These are phyloP conservation scores for Phanerochaete sordida DNA, from an alignment of 768 basidiomycete species.

Conservation along the genomic window DNA sequence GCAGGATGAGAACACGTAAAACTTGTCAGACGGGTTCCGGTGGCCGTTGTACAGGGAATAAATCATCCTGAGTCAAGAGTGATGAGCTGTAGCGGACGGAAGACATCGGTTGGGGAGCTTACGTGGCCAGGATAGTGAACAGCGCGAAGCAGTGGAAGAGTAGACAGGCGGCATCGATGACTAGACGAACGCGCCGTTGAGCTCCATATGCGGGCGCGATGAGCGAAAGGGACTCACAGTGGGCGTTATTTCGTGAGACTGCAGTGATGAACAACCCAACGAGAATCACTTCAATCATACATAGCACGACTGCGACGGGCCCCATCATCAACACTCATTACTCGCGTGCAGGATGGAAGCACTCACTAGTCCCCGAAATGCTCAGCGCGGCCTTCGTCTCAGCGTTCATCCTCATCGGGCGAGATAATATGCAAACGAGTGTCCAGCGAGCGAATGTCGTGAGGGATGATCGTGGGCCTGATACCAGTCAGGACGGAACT, in stretches of 20 bases:
- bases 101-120: neutral
- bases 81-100: neutral
- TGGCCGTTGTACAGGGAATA: neutral
- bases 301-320: neutral
- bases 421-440: neutral
- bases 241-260: neutral
- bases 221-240: neutral
- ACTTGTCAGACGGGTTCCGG: neutral
- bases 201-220: neutral
- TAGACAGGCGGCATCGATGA: neutral
- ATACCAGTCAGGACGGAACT: neutral
- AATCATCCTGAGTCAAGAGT: neutral
- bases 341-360: neutral
- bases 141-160: conserved; percentile 1
- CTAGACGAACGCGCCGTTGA: neutral
- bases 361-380: neutral
- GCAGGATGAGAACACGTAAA: neutral
- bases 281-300: neutral
- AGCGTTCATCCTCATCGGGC: neutral
- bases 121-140: neutral
- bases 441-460: neutral
- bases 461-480: neutral
- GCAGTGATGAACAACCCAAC: conserved; percentile 4
- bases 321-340: neutral
- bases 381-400: neutral